phyloP scores from a whole-genome alignment of 2,329 filamentous ascomycete genomes.

The Thelonectria olida region DNA sequence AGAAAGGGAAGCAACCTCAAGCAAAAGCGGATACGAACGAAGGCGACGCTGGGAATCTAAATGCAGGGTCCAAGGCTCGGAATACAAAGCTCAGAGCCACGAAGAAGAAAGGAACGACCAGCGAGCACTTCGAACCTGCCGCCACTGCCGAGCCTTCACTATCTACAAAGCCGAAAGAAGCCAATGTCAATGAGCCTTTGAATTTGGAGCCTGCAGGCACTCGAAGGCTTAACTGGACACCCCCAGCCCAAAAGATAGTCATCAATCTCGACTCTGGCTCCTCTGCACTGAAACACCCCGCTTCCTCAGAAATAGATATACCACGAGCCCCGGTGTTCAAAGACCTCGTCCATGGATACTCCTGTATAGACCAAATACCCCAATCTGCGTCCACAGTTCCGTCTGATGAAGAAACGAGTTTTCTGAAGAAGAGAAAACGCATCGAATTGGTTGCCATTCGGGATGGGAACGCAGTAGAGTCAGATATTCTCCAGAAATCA shows the following conservation, averaged over 20 bases:
- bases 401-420: constrained; percentile 41
- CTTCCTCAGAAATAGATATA: constrained; percentile 12
- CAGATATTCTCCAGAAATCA: constrained; percentile 39
- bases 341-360: constrained; percentile 54
- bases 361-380: constrained; percentile 42
- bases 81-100: constrained; percentile 9
- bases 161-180: constrained; percentile 24
- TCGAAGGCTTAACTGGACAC: constrained; percentile 74
- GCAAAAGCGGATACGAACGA: constrained; percentile 15
- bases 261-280: constrained; percentile 43
- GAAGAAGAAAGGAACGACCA: constrained; percentile 44
- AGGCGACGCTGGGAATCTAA: background rate
- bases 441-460: constrained; percentile 58
- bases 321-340: constrained; percentile 50
- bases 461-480: constrained; percentile 32
- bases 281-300: constrained; percentile 32
- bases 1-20: constrained; percentile 51
- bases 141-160: constrained; percentile 25
- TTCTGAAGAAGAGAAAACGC: constrained; percentile 65
- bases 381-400: constrained; percentile 16
- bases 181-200: constrained; percentile 45
- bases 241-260: constrained; percentile 56
- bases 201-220: constrained; percentile 59
- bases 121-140: constrained; percentile 44
- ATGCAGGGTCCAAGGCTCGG: constrained; percentile 35